Percentiles rank a stretch among this genome's conserved stretches.
phyloP scores from a whole-genome alignment of 768 basidiomycete genomes.

The Lentinula guzmanii region DNA sequence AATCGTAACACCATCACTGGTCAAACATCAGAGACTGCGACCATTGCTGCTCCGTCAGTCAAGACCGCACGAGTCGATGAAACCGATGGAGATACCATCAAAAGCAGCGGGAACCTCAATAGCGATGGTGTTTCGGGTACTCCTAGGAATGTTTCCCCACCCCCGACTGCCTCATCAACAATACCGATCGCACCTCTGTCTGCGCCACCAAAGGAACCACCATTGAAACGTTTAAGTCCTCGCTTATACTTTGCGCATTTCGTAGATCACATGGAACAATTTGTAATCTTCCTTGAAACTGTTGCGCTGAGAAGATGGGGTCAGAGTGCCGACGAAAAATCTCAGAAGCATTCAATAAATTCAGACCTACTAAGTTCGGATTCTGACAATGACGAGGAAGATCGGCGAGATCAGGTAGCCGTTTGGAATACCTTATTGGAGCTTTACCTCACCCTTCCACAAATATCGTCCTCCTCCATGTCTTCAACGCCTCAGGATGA shows the following conservation, averaged over 20 bases:
- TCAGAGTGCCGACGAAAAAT: constrained; percentile 49
- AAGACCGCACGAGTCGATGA: constrained; percentile 36
- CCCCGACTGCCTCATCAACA: constrained; percentile 18
- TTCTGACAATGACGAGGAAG: constrained; percentile 29
- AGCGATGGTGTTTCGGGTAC: constrained; percentile 32
- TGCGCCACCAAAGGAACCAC: constrained; percentile 20
- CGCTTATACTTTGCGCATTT: constrained; percentile 91
- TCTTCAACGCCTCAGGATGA: constrained; percentile 23
- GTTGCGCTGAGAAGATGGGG: constrained; percentile 79
- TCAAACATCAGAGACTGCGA: constrained; percentile 33
- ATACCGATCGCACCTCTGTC: constrained; percentile 8
- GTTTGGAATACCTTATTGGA: constrained; percentile 97
- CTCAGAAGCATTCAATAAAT: constrained; percentile 5
- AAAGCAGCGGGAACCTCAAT: constrained; percentile 38
- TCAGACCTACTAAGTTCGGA: neutral
- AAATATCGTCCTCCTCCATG: constrained; percentile 14
- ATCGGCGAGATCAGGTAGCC: constrained; percentile 67
- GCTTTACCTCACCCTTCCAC: constrained; percentile 72
- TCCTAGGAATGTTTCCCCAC: constrained; percentile 15
- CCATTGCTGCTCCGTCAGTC: constrained; percentile 39
- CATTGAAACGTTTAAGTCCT: constrained; percentile 65
- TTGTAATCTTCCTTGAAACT: constrained; percentile 83
- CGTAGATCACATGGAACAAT: constrained; percentile 79
- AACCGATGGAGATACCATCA: constrained; percentile 22
- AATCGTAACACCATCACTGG: constrained; percentile 46